Evolutionary conservation across 2,329 filamentous ascomycete genomes (phyloP), one percentile per base, ranked within the genome.

Genomic region (Verticillium longisporum): DNA sequence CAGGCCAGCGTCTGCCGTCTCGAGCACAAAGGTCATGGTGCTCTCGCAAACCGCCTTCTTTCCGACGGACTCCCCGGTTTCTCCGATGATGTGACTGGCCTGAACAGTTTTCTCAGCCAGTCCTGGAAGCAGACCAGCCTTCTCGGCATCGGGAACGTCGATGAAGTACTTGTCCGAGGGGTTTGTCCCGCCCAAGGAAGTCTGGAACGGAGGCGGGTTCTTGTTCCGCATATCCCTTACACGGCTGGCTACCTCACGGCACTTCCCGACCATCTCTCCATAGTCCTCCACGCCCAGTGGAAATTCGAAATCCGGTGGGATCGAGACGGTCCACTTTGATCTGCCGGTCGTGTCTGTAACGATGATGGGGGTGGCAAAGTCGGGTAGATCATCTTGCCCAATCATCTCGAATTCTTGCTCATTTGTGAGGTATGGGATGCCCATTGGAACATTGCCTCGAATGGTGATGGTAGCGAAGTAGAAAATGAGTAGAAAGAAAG

Each of bases 301-400:
- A 63, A 94, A 94, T 3, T 80, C 77, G 55, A 81, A 78, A 61
- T 80, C 81, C 6, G 81, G 78, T 1, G 91, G 91, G 41, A 96
- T 92, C 1, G 86, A 92, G 11, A 96, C 83, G 0, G 91, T 95
- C 92, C 92, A 96, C 71, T 84, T 88, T 11, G 86, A 78, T 58
- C 80, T 82, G 3, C 88, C 89, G 55, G 80, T 78, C 32, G 78
- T 75, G 73, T 92, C 89, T 14, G 81, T 84, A 55, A 93, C 79
- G 6, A 91, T 81, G 21, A 95, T 80, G 0, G 90, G 89, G 0
- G 88, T 89, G 0, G 91, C 88, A 64, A 90, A 86, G 33, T 88
- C 81, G 0, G 90, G 90, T n/a, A 92, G 73, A 53, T 78, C 78
- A 63, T 86, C 82, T 63, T 85, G 85, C 41, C 81, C 84, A 7